Percentiles rank a stretch among this genome's conserved stretches.
These are phyloP conservation scores for Amphirosellinia nigrospora DNA, from an alignment of 495 filamentous ascomycete species.

Conservation along the genomic window DNA sequence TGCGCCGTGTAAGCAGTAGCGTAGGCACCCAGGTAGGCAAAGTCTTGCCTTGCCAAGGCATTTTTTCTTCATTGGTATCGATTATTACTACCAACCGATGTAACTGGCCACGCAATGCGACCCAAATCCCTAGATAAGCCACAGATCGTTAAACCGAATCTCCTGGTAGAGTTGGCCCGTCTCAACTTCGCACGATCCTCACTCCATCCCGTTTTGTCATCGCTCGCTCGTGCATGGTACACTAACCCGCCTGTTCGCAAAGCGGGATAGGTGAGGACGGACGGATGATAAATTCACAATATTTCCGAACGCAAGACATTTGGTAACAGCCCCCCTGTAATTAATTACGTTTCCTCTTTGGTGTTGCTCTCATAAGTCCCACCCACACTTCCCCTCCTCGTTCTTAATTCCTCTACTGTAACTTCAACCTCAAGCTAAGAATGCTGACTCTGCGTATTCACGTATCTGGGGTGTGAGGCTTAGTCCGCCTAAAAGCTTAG, in stretches of 20 bases:
- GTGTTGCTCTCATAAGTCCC: neutral
- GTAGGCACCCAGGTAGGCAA: neutral
- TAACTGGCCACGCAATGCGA: constrained; percentile 13
- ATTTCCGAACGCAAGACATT: no score
- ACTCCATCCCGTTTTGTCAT: neutral
- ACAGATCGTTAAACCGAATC: neutral
- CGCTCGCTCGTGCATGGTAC: constrained; percentile 19
- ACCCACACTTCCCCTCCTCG: neutral
- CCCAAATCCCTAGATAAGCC: constrained; percentile 12
- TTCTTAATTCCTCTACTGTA: neutral
- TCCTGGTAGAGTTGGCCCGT: neutral
- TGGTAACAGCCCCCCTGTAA: no score
- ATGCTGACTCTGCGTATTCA: neutral
- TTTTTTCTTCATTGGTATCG: neutral
- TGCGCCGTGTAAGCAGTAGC: neutral
- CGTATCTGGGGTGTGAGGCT: neutral
- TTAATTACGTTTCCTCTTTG: neutral
- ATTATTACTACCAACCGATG: neutral
- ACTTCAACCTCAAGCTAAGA: neutral
- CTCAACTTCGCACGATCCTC: neutral
- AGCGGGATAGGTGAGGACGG: neutral
- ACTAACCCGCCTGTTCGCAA: constrained; percentile 1
- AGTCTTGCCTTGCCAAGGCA: constrained; percentile 3
- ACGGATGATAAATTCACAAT: neutral
- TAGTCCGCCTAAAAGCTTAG: neutral